Evolutionary conservation across 768 basidiomycete genomes (phyloP), one percentile per base, ranked within the genome.

Genomic region (Clavulina sp.): DNA sequence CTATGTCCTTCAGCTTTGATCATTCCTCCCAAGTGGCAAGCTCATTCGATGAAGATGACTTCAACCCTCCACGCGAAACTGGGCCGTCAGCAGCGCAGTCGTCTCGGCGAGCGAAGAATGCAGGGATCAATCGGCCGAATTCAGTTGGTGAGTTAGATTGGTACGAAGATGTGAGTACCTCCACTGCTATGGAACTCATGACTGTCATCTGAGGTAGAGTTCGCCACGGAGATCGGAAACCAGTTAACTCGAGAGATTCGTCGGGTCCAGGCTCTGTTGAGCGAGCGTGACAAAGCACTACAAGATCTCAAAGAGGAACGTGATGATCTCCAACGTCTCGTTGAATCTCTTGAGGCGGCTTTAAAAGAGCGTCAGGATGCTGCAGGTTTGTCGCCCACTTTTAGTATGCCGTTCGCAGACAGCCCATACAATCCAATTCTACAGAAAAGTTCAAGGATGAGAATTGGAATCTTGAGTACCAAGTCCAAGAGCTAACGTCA

Each of bases 381-480:
- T 54, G 73, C 84, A 53, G 87, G 87, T 82, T 57, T 50, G 76
- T 65, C 24, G n/a, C 34, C 28, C 21, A 18, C 4, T 29, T 6
- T 36, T 51, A n/a, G 2, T 26, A 56, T 31, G 19, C 16, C n/a
- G 34, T 53, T 44, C 44, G n/a, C n/a, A n/a, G n/a, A n/a, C n/a
- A n/a, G n/a, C 51, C 16, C 23, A 19, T 26, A 44, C 30, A 3
- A 16, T 3, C 3, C 13, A 7, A 18, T 47, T 50, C 52, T 47
- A 28, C 60, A 82, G 93, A 96, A 64, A 88, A 89, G 57, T 93
- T 80, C 77, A 89, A 89, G 67, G 93, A 97, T 67, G 89, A 92
- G 67, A 97, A 95, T 64, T 97, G 95, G 95, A 93, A 97, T 61
- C 78, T 96, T 52, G 93, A 97, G 69, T 89, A 96, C 47, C 75